Evolutionary conservation across 2,329 filamentous ascomycete species (phyloP), one percentile per base, ranked within the genome.

Genomic region (Juglanconis juglandina): DNA sequence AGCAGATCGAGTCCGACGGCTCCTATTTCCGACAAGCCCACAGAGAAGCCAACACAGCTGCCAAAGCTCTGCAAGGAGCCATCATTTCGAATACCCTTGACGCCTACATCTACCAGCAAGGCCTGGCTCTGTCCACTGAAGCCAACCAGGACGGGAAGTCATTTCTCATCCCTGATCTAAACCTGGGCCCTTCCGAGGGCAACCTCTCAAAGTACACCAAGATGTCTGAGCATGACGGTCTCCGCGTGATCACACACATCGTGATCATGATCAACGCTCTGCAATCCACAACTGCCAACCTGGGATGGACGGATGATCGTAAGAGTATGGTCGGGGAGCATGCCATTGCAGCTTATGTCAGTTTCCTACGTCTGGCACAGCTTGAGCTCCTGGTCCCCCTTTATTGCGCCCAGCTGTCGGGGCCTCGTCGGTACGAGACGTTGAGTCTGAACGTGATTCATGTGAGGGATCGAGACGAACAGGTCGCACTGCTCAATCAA

Each of bases 371-470:
- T 48, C 81, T 89, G 51, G 84, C 85, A 14, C 85, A 87, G 39
- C 85, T 95, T 58, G 86, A 89, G 61, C 88, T 94, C 64, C 77
- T 95, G 47, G 89, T 96, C 58, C 93, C 95, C 0, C 78, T 96
- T 1, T 99, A 99, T 72, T 93, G 91, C 64, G 92, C 92, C 8
- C 88, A 91, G 67, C 79, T 99, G 11, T 81, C 85, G 9, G 76
- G 80, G 6, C 78, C 85, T 11, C 82, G 88, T 64, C 82, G 83
- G 63, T 87, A 92, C 66, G 83, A 87, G 58, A 87, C 88, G 14
- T 81, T 99, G 53, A 91, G 88, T 60, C 84, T 86, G 56, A 89
- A 96, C 59, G 77, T 97, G 58, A 88, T 92, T 53, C 85, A 90
- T 50, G 82, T 97, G 58, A 81, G 83, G 34, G 84, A 90, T 48